These are phyloP conservation scores for Aspergillus sp. DNA, from an alignment of 2,329 filamentous ascomycete genomes.

Conservation along the genomic window DNA sequence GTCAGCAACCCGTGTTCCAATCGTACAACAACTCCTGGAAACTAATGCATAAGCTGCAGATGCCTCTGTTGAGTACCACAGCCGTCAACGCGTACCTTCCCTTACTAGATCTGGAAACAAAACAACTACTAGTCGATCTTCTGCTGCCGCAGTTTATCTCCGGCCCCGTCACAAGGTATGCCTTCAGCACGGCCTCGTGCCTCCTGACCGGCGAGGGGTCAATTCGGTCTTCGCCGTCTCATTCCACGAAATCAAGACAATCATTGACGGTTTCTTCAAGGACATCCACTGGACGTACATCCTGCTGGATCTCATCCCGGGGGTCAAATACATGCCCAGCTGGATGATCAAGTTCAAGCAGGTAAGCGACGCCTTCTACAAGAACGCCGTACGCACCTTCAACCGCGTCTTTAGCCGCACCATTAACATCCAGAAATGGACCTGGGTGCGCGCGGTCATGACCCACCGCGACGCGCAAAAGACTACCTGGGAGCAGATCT, in stretches of 20 bases:
- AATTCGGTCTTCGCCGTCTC: neutral
- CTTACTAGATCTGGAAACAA: neutral
- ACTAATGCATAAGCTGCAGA: neutral
- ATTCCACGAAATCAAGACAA: neutral
- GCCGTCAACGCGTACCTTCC: neutral
- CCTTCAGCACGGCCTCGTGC: neutral
- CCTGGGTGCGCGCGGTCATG: neutral
- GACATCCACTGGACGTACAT: neutral
- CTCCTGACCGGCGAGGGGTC: neutral
- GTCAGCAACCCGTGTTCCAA: neutral
- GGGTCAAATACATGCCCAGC: neutral
- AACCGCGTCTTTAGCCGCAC: neutral
- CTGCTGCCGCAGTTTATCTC: neutral
- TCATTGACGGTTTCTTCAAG: neutral
- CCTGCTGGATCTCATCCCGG: neutral
- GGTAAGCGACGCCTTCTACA: neutral
- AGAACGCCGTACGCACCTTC: neutral
- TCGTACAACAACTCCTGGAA: neutral
- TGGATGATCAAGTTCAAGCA: neutral
- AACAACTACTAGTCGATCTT: neutral
- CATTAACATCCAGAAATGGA: neutral
- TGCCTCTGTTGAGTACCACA: neutral
- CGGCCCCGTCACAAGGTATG: neutral
- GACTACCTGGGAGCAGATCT: neutral
- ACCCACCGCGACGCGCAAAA: neutral